Conservation (phyloP, 2,329 filamentous ascomycete genomes). For the Calonectria hawksworthii region DNA sequence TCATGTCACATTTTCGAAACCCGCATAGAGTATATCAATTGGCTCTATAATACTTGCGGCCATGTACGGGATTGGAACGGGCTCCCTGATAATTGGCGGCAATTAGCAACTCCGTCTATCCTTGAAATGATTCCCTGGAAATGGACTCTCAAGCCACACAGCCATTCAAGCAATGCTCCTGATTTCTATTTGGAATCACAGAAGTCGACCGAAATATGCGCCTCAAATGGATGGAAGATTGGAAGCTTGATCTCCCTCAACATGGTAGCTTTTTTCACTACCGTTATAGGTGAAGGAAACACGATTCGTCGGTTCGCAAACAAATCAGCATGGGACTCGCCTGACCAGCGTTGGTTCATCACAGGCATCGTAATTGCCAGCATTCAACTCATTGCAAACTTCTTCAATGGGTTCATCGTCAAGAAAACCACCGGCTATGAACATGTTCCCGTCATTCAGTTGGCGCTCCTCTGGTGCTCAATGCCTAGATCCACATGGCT, state of each 20-base stretch:
- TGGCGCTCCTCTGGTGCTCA: constrained; percentile 26
- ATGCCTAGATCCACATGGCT: constrained; percentile 29
- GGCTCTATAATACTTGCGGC: constrained; percentile 10
- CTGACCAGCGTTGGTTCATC: constrained; percentile 1
- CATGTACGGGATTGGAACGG: constrained; percentile 5
- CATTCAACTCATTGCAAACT: not conserved
- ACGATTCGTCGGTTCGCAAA: no score
- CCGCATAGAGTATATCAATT: not conserved
- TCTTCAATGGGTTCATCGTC: not conserved
- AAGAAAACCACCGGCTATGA: constrained; percentile 17
- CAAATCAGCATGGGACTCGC: not conserved
- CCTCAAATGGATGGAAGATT: not conserved
- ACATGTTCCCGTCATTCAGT: not conserved
- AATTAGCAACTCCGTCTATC: not conserved
- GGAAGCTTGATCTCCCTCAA: constrained; percentile 24
- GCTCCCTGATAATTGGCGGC: constrained; percentile 18
- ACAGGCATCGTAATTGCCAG: not conserved
- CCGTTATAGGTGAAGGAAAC: no score
- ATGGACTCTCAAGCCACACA: constrained; percentile 19
- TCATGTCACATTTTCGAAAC: not conserved
- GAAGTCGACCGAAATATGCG: not conserved
- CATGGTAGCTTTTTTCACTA: constrained; percentile 1
- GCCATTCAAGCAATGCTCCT: not conserved
- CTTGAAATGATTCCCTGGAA: constrained; percentile 34
- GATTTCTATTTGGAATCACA: fast-evolving